Conservation (phyloP, 169 alveolate genomes). For the Cyclospora cayetanensis region DNA sequence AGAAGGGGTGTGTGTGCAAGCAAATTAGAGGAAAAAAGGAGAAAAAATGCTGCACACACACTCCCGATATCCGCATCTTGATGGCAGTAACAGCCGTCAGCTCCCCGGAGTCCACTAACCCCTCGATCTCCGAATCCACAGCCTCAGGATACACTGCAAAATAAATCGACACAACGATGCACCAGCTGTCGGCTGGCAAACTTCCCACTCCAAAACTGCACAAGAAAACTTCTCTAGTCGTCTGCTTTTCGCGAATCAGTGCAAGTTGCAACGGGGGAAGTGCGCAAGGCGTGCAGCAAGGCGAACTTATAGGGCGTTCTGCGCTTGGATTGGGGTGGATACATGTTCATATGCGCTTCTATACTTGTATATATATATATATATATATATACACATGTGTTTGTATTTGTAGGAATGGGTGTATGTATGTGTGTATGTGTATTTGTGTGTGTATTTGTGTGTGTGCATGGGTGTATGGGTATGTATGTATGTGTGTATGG, state of each 20-base stretch:
- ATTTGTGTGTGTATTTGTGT: too few relatives aligned
- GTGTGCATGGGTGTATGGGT: too few relatives aligned
- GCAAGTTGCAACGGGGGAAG: neutral
- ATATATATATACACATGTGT: too few relatives aligned
- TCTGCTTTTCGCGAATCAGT: neutral
- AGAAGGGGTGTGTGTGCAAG: neutral
- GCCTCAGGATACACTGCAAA: slow-evolving; percentile 80
- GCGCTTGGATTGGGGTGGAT: neutral
- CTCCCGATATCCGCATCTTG: slow-evolving; percentile 79
- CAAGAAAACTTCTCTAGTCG: neutral
- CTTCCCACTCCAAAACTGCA: neutral
- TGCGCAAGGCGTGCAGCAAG: neutral
- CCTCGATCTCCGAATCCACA: slow-evolving; percentile 60
- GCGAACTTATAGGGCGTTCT: neutral
- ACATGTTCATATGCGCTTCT: neutral
- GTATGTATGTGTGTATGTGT: too few relatives aligned
- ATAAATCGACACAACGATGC: neutral
- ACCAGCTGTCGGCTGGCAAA: neutral
- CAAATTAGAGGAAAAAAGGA: neutral
- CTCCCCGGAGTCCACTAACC: slow-evolving; percentile 74
- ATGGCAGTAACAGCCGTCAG: slow-evolving; percentile 71
- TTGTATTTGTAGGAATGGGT: too few relatives aligned
- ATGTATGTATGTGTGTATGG: neutral
- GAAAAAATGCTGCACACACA: neutral
- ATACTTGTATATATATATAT: neutral